Evolutionary conservation across 192 early-diverging fungal species (phyloP).

Genomic region (Coemansia sp.): DNA sequence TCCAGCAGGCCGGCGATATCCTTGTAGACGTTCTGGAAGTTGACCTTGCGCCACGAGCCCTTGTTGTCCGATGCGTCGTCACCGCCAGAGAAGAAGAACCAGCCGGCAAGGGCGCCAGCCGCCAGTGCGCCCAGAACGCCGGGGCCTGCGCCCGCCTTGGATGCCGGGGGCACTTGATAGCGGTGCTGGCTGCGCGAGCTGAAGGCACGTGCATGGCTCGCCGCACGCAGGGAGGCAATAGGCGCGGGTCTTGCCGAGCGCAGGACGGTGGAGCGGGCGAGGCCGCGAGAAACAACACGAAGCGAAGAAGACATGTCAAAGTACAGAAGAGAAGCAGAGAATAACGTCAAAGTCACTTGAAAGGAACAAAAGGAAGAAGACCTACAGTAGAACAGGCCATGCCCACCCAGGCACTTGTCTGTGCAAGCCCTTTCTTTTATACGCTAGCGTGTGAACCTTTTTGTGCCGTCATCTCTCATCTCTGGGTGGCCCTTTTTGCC

Average conservation of each 20-base stretch:
- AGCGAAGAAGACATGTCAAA: constrained; percentile 24
- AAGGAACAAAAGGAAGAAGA: too few relatives aligned
- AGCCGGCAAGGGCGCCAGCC: constrained; percentile 50
- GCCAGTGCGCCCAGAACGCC: constrained; percentile 36
- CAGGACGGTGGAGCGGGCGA: constrained; percentile 5
- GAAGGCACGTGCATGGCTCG: constrained; percentile 20
- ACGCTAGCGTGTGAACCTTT: too few relatives aligned
- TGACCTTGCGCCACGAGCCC: constrained; percentile 49
- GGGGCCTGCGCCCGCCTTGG: constrained; percentile 25
- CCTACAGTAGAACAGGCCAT: too few relatives aligned
- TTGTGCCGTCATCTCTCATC: too few relatives aligned
- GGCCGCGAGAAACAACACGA: constrained; percentile 15
- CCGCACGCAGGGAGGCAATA: too few relatives aligned
- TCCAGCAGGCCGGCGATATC: constrained; percentile 71
- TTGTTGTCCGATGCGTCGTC: constrained; percentile 3
- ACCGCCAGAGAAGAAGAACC: constrained; percentile 40
- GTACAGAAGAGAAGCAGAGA: neutral
- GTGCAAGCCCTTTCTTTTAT: too few relatives aligned
- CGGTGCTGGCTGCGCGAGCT: constrained; percentile 18
- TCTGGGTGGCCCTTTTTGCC: too few relatives aligned
- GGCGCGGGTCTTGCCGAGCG: neutral
- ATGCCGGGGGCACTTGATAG: constrained; percentile 18
- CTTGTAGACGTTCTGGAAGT: constrained; percentile 71
- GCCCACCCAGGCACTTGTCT: too few relatives aligned
- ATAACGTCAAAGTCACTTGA: too few relatives aligned